Base-by-base conservation (phyloP, 129 eudicot genomes). In the Pulicaria dysenterica region DNA sequence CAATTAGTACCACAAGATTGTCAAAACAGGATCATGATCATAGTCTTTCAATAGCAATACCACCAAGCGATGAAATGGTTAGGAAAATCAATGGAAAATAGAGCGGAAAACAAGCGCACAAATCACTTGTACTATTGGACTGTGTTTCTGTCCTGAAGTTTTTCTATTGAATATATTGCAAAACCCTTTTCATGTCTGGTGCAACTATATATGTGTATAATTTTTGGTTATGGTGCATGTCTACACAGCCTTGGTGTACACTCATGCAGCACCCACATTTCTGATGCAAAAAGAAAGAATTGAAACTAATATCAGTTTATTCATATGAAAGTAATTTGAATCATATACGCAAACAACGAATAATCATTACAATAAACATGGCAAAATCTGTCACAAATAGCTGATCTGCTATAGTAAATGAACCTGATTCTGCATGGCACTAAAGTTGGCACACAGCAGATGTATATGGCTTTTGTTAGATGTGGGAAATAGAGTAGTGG, bases 211-310 rank as follows among this genome's bases (percentile, higher is more conserved):
- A 60, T 38, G 14, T 37, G 47, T 60, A 42, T 38, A 60, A 17
- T 60, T 74, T 69, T 74, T 64, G 31, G 69, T 59, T 58, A 19
- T 19, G 76, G 76, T 77, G 81, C 76, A 59, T 60, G 70, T 77
- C 81, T 69, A 59, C 81, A 68, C 63, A 68, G 13, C 48, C 69
- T 31, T 36, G 36, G 38, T 69, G 69, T 47, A 46, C 75, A 67
- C 60, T 38, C 51, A 68, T 68, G 53, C 8, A 43, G 45, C 66
- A 64, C 73, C 47, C 41, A 24, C 58, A 37, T 56, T 48, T 9
- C 2, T 10, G 63, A 13, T 74, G 16, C 17, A 8, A 58, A 50
- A 49, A 57, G 8, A 43, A 45, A 7, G 57, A 57, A 31, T 44
- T 8, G 41, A 60, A 16, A 43, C 60, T 36, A 60, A 49, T 7